A percentile compares a stretch with the other conserved stretches of the same genome.
Conservation (phyloP, 306 rosid genomes). For the Parietaria judaica region DNA sequence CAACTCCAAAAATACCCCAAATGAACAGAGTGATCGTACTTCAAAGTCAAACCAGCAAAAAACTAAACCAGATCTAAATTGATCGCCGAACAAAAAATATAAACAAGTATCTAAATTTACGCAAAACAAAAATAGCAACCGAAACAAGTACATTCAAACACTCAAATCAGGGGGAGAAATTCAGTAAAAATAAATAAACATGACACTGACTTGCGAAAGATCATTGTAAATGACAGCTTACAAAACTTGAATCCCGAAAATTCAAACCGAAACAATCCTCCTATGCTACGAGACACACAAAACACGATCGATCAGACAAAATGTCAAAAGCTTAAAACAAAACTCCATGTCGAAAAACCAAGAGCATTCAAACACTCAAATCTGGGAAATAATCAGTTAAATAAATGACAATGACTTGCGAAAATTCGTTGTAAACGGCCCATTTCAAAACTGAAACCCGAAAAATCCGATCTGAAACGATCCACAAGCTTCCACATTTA, state of each 20-base stretch:
- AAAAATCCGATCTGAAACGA: not conserved
- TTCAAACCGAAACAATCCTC: too few relatives aligned
- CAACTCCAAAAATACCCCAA: too few relatives aligned
- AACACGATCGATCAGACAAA: not conserved
- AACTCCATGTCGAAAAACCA: not conserved
- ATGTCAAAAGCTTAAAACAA: not conserved
- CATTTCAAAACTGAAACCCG: not conserved
- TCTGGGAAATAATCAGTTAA: not conserved
- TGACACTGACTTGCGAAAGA: too few relatives aligned
- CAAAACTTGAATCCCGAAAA: too few relatives aligned
- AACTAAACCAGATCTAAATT: too few relatives aligned
- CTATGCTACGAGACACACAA: not conserved
- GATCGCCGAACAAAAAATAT: not conserved
- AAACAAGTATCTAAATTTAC: not conserved
- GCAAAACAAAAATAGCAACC: constrained; percentile 3
- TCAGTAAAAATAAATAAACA: too few relatives aligned
- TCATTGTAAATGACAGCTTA: too few relatives aligned
- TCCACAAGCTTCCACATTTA: too few relatives aligned
- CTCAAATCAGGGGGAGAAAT: too few relatives aligned
- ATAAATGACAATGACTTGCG: too few relatives aligned
- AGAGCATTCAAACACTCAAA: too few relatives aligned
- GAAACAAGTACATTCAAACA: not conserved
- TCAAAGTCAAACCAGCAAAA: too few relatives aligned
- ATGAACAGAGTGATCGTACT: not conserved
- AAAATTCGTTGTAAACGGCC: not conserved